A percentile compares a stretch with the other conserved stretches of the same genome.
These are phyloP conservation scores for Paralagenidium karlingii DNA, from an alignment of 352 stramenopile species.

Conservation along the genomic window DNA sequence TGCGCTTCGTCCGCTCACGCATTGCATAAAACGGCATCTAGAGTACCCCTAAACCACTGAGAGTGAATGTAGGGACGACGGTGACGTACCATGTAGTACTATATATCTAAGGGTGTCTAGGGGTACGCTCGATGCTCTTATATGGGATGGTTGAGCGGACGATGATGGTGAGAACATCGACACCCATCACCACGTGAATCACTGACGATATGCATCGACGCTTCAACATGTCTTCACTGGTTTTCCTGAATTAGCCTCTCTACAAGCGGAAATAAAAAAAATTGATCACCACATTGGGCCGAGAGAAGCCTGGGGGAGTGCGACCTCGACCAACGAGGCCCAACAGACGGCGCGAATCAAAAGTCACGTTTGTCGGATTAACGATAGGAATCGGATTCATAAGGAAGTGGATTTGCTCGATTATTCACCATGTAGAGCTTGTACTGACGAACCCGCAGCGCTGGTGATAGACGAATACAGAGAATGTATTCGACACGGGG, in stretches of 20 bases:
- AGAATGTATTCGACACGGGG: too few species aligned
- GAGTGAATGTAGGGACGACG: too few species aligned
- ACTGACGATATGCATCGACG: too few species aligned
- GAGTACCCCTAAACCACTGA: too few species aligned
- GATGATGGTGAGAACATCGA: too few species aligned
- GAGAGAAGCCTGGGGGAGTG: constrained; percentile 1
- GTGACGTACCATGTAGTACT: too few species aligned
- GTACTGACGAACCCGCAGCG: constrained; percentile 2
- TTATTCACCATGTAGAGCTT: constrained; percentile 1
- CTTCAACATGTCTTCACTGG: constrained; percentile 1
- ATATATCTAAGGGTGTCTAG: too few species aligned
- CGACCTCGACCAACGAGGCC: constrained; percentile 2
- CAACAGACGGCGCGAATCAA: constrained; percentile 2
- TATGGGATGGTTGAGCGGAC: too few species aligned
- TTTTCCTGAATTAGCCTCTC: constrained; percentile 1
- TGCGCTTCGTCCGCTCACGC: too few species aligned
- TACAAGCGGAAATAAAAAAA: constrained; percentile 2
- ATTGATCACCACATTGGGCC: constrained; percentile 1
- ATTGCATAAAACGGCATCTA: too few species aligned
- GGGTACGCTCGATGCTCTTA: too few species aligned
- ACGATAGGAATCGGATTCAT: constrained; percentile 3
- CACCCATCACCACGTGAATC: too few species aligned
- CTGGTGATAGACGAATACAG: constrained; percentile 3
- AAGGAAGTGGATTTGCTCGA: constrained; percentile 1
- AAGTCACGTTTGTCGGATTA: constrained; percentile 2